Evolutionary conservation across 805 yeast genomes (phyloP).

Genomic region (Starmerella powellii): DNA sequence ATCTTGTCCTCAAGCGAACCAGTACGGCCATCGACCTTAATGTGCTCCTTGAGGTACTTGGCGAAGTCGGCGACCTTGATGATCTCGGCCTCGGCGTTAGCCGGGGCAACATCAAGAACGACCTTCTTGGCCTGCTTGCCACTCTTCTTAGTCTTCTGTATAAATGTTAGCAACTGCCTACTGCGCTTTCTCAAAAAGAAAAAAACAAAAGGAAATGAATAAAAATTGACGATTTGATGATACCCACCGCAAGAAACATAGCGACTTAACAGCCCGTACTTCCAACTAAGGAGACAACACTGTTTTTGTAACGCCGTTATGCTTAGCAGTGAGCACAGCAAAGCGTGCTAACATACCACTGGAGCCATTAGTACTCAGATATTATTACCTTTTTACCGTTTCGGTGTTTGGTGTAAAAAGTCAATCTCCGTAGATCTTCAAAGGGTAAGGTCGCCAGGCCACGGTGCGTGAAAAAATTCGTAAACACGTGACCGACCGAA

Average conservation of each 20-base stretch:
- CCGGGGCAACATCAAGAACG: conserved; percentile 91
- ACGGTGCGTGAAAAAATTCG: conserved; percentile 2
- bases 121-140: conserved; percentile 67
- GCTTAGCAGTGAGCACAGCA: conserved; percentile 29
- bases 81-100: conserved; percentile 95
- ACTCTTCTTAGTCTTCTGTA: conserved; percentile 42
- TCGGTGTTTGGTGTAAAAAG: conserved; percentile 1
- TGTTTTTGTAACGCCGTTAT: background rate
- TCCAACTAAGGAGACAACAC: conserved; percentile 1
- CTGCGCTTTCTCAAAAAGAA: conserved; percentile 37
- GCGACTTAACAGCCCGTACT: background rate
- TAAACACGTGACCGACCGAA: background rate
- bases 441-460: background rate
- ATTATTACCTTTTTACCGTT: conserved; percentile 8
- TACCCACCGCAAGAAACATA: conserved; percentile 21
- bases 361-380: conserved; percentile 60
- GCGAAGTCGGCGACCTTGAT: conserved; percentile 97
- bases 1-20: conserved; percentile 96
- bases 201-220: conserved; percentile 4
- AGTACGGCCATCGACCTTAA: conserved; percentile 92
- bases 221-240: conserved; percentile 17
- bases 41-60: conserved; percentile 96
- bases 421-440: no score
- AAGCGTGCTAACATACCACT: conserved; percentile 59
- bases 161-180: conserved; percentile 50